Base-by-base conservation (phyloP, 331 rosid species). In the Malus hybrid region DNA sequence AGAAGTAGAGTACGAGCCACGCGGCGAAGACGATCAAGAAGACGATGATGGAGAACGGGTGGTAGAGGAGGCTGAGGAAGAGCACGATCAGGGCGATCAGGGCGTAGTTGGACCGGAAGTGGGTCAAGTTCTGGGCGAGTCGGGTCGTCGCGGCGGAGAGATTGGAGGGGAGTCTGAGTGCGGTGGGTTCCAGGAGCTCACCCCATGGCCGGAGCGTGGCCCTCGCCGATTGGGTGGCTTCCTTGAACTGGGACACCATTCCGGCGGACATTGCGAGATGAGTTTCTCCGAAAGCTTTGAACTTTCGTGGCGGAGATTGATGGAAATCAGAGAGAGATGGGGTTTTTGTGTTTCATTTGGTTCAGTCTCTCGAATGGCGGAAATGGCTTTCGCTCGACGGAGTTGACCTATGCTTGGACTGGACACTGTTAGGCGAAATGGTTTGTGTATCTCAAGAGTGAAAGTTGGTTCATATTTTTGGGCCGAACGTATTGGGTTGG, bases 1-100 rank as follows among this genome's bases (percentile, higher is more conserved):
- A 62, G 85, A 88, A 84, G 88, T 79, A 88, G 81, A 88, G 81
- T 67, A 85, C 80, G 83, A 83, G 73, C 96, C 96, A 91, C 15
- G 74, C 84, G 27, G 79, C 77, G 74, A 74, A 68, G 39, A 86
- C 33, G 69, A 78, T 0, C 36, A 89, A 33, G 87, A 82, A 61
- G 27, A 83, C 76, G 72, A 88, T 4, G 34, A 88, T 39, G 31
- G 87, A 42, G 75, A 86, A 2, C 8, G 93, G 93, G 83, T 81
- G 88, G 83, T 19, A 76, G 63, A 91, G 20, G 71, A 88, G 93
- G 79, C 78, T 33, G 72, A 85, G 83, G 86, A 84, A 65, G 71
- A 91, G 72, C 36, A 83, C 18, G 81, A 73, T 20, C 32, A 91
- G 52, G 34, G 82, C 1, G 65, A 86, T 9, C 67, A 72, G 48